Conservation (phyloP, 1,139 yeast genomes). For the Candida tropicalis region DNA sequence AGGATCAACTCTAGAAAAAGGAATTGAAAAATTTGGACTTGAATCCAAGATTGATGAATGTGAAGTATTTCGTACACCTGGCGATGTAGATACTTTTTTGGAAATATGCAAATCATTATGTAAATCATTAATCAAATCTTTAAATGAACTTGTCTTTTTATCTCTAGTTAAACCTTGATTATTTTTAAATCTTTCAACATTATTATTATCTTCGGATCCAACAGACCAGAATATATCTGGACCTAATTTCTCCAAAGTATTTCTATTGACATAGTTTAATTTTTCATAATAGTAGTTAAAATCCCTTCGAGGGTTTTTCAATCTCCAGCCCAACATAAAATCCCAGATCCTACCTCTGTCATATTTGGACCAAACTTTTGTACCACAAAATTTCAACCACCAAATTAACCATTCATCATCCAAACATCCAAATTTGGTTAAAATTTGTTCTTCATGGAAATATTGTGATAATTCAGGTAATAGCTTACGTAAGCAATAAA, state of each 20-base stretch:
- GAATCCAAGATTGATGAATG: slow-evolving; percentile 2
- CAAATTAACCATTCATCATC: slow-evolving; percentile 92
- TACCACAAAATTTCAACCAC: slow-evolving; percentile 96
- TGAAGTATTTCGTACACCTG: slow-evolving; percentile 1
- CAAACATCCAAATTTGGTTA: slow-evolving; percentile 59
- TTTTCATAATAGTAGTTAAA: slow-evolving; percentile 37
- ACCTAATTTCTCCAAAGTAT: slow-evolving; percentile 37
- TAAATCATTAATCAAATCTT: slow-evolving; percentile 35
- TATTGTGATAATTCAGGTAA: slow-evolving; percentile 79
- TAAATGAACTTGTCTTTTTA: slow-evolving; percentile 30
- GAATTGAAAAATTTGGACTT: slow-evolving; percentile 33
- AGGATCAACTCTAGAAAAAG: slow-evolving; percentile 72
- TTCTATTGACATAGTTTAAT: slow-evolving; percentile 26
- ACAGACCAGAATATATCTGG: slow-evolving; percentile 50
- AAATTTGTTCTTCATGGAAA: slow-evolving; percentile 79
- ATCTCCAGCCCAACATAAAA: slow-evolving; percentile 77
- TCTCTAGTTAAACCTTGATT: neutral
- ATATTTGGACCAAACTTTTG: slow-evolving; percentile 78
- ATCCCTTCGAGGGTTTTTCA: slow-evolving; percentile 38
- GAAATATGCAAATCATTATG: slow-evolving; percentile 17
- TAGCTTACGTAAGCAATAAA: slow-evolving; percentile 61
- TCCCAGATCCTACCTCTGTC: slow-evolving; percentile 94
- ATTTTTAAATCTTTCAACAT: slow-evolving; percentile 9
- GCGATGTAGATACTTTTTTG: slow-evolving; percentile 6
- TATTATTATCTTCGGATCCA: slow-evolving; percentile 19